These are phyloP conservation scores for Sporothrix curviconia DNA, from an alignment of 2,329 filamentous ascomycete species.

Conservation along the genomic window DNA sequence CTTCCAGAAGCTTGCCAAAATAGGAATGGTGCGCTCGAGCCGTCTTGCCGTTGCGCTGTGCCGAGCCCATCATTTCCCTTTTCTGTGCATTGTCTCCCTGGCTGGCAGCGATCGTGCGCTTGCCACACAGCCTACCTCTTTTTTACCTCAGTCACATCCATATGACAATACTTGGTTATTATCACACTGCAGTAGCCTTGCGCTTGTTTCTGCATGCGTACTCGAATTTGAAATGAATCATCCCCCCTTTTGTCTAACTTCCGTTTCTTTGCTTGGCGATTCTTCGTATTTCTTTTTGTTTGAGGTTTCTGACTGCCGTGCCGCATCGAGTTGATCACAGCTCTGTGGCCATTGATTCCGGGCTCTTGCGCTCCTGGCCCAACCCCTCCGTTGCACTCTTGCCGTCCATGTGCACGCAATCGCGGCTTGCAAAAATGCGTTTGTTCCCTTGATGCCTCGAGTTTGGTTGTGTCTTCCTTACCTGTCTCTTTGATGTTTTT, in stretches of 20 bases:
- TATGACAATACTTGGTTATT: neutral
- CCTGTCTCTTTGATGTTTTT: neutral
- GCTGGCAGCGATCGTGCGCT: neutral
- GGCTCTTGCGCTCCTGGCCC: neutral
- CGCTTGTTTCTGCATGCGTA: neutral
- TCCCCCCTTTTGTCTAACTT: neutral
- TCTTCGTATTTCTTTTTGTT: neutral
- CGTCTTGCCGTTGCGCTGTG: too few relatives aligned
- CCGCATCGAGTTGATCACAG: too few relatives aligned
- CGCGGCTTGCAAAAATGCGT: neutral
- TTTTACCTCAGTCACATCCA: neutral
- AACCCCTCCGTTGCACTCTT: slow-evolving; percentile 5
- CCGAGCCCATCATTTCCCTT: neutral
- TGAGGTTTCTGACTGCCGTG: too few relatives aligned
- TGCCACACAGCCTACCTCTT: neutral
- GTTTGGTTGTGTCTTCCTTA: neutral
- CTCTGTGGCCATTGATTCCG: neutral
- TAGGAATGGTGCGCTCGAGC: too few relatives aligned
- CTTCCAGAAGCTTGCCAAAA: slow-evolving; percentile 4
- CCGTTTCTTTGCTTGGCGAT: neutral
- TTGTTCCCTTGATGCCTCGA: neutral
- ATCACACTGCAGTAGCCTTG: neutral
- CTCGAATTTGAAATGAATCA: neutral
- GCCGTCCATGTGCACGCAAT: neutral
- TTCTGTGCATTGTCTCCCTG: neutral